phyloP scores from a whole-genome alignment of 2,329 filamentous ascomycete genomes.

The Cercospora sp. region DNA sequence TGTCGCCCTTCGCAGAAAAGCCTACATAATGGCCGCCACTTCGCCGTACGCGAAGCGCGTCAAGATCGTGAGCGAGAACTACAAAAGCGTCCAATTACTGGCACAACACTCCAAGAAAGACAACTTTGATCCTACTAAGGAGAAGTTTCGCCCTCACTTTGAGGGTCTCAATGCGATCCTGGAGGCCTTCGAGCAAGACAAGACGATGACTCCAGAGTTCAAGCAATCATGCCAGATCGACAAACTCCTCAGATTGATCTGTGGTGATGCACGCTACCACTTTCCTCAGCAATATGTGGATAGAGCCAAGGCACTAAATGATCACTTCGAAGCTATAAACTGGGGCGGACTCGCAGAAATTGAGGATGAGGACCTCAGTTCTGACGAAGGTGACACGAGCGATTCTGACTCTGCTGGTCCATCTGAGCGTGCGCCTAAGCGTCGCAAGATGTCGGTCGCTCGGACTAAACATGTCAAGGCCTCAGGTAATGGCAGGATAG shows the following conservation, averaged over 20 bases:
- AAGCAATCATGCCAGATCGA: conserved; percentile 22
- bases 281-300: conserved; percentile 20
- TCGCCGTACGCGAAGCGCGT: not conserved
- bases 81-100: not conserved
- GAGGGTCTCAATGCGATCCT: conserved; percentile 25
- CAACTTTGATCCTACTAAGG: not conserved
- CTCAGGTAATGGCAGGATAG: not conserved
- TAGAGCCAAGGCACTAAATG: conserved; percentile 21
- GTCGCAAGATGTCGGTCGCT: not conserved
- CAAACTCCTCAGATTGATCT: conserved; percentile 21
- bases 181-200: conserved; percentile 22
- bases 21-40: not conserved
- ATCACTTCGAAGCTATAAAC: conserved; percentile 25
- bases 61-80: not conserved
- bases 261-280: conserved; percentile 15
- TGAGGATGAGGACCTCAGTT: not conserved
- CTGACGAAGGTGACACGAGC: not conserved
- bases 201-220: conserved; percentile 24
- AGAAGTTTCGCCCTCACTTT: conserved; percentile 9
- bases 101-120: conserved; percentile 9
- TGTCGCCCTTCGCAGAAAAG: too few species aligned
- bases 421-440: not conserved
- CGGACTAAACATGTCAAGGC: not conserved
- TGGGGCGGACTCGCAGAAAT: conserved; percentile 24
- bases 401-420: not conserved